These are phyloP conservation scores for Aspergillus sp. DNA, from an alignment of 2,329 filamentous ascomycete species.

Conservation along the genomic window DNA sequence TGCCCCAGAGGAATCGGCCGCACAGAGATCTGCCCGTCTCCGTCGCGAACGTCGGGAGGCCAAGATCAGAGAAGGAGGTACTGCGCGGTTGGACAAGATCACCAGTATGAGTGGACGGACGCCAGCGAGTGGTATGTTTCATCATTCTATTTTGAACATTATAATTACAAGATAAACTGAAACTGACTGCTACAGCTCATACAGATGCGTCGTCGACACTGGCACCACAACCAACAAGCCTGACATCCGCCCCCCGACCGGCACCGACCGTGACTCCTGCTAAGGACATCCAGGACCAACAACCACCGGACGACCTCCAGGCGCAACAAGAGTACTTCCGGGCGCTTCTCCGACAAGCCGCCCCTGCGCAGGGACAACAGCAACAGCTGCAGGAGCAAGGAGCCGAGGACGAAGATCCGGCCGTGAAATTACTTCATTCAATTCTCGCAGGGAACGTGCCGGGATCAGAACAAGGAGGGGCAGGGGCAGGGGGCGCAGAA, in stretches of 20 bases:
- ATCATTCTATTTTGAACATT: not conserved
- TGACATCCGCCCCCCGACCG: conserved; percentile 9
- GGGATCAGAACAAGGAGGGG: conserved; percentile 16
- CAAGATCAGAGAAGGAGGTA: conserved; percentile 54
- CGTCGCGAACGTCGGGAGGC: conserved; percentile 58
- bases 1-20: conserved; percentile 38
- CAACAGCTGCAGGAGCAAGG: conserved; percentile 8
- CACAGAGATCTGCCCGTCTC: conserved; percentile 49
- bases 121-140: conserved; percentile 24
- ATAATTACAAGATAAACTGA: not conserved
- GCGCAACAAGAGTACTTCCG: conserved; percentile 39
- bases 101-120: conserved; percentile 51
- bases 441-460: conserved; percentile 27
- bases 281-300: conserved; percentile 13
- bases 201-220: conserved; percentile 24
- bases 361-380: conserved; percentile 9
- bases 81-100: conserved; percentile 56
- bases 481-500: conserved; percentile 6
- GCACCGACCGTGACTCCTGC: conserved; percentile 10
- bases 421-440: conserved; percentile 31
- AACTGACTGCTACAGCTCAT: conserved; percentile 12
- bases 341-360: conserved; percentile 31
- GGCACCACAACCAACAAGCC: conserved; percentile 6
- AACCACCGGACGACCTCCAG: conserved; percentile 27
- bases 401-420: conserved; percentile 25